These are phyloP conservation scores for Pseudevernia furfuracea DNA, from an alignment of 495 filamentous ascomycete species.

Conservation along the genomic window DNA sequence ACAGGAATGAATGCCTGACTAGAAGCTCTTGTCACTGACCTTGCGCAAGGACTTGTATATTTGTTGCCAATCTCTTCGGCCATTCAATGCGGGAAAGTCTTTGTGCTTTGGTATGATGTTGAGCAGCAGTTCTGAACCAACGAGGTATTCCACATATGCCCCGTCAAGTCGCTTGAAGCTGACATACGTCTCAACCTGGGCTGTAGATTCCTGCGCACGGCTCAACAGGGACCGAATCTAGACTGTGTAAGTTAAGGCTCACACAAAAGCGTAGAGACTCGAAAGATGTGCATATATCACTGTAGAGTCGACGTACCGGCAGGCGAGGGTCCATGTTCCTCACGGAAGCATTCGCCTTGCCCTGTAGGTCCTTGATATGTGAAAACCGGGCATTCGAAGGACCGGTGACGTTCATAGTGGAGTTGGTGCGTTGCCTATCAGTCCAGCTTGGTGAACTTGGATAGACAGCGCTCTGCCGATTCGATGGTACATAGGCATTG, in stretches of 20 bases:
- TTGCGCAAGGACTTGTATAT: constrained; percentile 22
- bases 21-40: constrained; percentile 15
- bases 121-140: constrained; percentile 66
- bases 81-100: constrained; percentile 40
- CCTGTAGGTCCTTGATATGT: constrained; percentile 68
- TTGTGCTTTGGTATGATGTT: constrained; percentile 66
- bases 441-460: constrained; percentile 11
- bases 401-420: constrained; percentile 16
- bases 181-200: constrained; percentile 44
- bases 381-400: constrained; percentile 40
- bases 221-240: constrained; percentile 43
- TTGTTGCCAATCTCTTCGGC: constrained; percentile 15
- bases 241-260: neutral
- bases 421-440: constrained; percentile 21
- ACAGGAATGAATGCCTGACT: neutral
- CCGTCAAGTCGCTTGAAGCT: constrained; percentile 51
- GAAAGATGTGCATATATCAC: neutral
- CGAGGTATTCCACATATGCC: constrained; percentile 71
- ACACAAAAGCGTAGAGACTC: neutral
- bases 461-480: constrained; percentile 16
- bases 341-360: constrained; percentile 39
- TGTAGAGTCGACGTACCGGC: constrained; percentile 33
- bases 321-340: constrained; percentile 38
- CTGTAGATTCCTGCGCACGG: constrained; percentile 41
- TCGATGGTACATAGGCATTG: constrained; percentile 5